Conservation (phyloP, 208 protist species). For the Trichomonas tenax region DNA sequence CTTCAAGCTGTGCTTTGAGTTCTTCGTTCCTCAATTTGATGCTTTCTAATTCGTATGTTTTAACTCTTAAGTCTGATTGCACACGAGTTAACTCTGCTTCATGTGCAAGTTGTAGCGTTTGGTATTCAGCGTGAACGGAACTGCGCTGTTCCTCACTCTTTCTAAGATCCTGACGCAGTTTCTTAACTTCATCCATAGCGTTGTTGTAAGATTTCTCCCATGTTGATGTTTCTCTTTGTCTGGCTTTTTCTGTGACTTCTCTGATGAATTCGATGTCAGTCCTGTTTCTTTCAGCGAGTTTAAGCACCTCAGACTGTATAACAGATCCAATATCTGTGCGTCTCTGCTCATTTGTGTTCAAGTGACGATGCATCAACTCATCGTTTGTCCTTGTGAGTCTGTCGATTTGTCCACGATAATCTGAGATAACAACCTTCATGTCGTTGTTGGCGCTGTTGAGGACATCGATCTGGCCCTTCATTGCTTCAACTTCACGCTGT, state of each 20-base stretch:
- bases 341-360: neutral
- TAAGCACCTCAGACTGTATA: neutral
- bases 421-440: neutral
- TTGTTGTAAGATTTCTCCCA: neutral
- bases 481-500: neutral
- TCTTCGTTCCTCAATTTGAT: neutral
- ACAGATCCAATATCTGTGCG: neutral
- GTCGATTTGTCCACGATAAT: neutral
- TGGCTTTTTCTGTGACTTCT: neutral
- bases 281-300: neutral
- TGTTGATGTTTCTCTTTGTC: neutral
- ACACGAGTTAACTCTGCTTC: neutral
- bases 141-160: neutral
- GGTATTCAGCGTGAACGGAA: neutral
- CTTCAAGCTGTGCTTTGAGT: neutral
- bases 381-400: neutral
- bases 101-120: neutral
- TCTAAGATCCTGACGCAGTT: neutral
- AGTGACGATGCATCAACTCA: neutral
- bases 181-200: neutral
- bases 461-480: neutral
- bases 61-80: neutral
- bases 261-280: neutral
- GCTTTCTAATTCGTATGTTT: neutral
- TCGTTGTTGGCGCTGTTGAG: neutral